Evolutionary conservation across 108 stramenopile species (phyloP), one percentile per base, ranked within the genome.

Genomic region (Mayamaea pseudoterrestris): DNA sequence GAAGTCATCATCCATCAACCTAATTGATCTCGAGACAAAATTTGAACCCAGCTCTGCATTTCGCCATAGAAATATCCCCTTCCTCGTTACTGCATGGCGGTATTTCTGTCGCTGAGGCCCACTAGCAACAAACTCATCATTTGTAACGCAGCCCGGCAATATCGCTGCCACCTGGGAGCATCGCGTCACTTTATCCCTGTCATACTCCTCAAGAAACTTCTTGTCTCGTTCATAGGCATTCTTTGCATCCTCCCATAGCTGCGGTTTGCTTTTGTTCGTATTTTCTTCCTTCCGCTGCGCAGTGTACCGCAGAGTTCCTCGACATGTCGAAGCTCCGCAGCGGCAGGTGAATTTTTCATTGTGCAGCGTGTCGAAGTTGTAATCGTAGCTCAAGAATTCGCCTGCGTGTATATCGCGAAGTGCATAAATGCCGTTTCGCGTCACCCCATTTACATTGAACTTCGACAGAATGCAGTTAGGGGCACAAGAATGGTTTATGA

Each of bases 401-500:
- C 90, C 90, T 27, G 71, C 65, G 0, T 28, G 24, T 12, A 93
- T 77, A 50, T 90, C 87, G 6, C 56, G 53, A 26, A 71, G 54
- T 24, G 77, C 78, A 35, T 83, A 66, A 46, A 95, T 90, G 29
- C 80, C 90, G 45, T 91, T 80, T n/a, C 88, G 73, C 35, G 66
- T 82, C 30, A 70, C 51, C 8, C 94, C 94, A 8, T 54, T 64
- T 7, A 93, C 92, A 54, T 89, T 93, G 47, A 85, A 63, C 6
- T 62, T 78, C 36, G 71, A 60, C 35, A 93, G 61, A 30, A 80
- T 68, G 64, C 94, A 94, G 54, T 96, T 96, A 0, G 93, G 93
- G 37, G 84, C 74, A 55, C 94, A 95, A 14, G 84, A 85, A 49
- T 96, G 95, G 49, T 96, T 96, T 69, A 96, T 94, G 54, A 96